Evolutionary conservation across 345 rosid species (phyloP), one percentile per base, ranked within the genome.

Genomic region (Eucalyptus marginata): DNA sequence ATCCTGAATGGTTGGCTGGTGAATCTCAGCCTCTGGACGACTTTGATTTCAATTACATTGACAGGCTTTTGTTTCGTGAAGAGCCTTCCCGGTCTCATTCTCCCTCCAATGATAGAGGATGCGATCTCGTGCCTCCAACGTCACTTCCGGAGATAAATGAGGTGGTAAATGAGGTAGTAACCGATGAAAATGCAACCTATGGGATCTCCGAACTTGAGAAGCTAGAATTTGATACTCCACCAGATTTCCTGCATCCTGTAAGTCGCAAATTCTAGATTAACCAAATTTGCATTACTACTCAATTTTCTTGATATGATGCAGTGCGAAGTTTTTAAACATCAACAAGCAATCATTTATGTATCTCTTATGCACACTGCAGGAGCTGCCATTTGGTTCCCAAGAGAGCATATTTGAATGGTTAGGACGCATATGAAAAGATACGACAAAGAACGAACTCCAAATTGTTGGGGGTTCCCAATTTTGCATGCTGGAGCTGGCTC

Each of bases 161-260:
- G 89, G 49, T 87, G 47, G 89, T 88, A 56, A 56, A 22, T 56
- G 62, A 52, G 58, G 58, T 52, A 52, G 58, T 52, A 87, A 93
- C 91, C 85, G 31, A 66, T 33, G 76, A 86, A 43, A 84, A 40
- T 68, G 88, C 81, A 43, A 56, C 91, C 47, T 93, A 87, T 87
- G 95, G 96, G 85, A 90, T 94, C 79, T 87, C 96, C 40, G 98
- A 95, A 90, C 93, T 95, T 3, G 99, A 92, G 87, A 95, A 94
- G 89, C 93, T 94, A n/a, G 97, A 94, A 36, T 89, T 95, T 7
- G 99, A 96, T 88, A 92, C 95, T 29, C 97, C 98, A 3, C 99
- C 99, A 59, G 98, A 95, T 87, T 90, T 95, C 66, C 54, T 86
- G 36, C 93, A 94, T 88, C 64, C 96, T 76, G 99, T 96, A 93